Conservation (phyloP, 805 yeast genomes). For the Ogataea siamensis region DNA sequence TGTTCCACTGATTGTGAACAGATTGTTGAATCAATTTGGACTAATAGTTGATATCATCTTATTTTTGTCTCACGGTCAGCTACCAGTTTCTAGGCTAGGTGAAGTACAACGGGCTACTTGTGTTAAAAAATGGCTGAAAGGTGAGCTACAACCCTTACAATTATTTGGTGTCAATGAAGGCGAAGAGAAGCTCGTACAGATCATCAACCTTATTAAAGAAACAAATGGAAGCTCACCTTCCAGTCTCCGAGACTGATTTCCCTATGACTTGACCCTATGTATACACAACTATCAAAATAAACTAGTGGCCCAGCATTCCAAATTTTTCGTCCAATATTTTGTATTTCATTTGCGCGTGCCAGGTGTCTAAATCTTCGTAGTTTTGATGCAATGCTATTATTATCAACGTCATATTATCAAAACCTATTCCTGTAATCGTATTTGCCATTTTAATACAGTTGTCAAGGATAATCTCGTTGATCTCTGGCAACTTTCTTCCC, state of each 20-base stretch:
- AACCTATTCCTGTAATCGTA: slow-evolving; percentile 74
- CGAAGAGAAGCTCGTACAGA: slow-evolving; percentile 57
- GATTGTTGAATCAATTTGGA: slow-evolving; percentile 76
- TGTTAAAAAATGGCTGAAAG: slow-evolving; percentile 53
- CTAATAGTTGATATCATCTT: slow-evolving; percentile 80
- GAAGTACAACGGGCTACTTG: slow-evolving; percentile 74
- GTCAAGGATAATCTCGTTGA: slow-evolving; percentile 58
- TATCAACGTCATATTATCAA: slow-evolving; percentile 79
- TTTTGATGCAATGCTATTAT: slow-evolving; percentile 58
- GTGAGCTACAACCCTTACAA: slow-evolving; percentile 41
- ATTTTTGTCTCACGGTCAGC: slow-evolving; percentile 61
- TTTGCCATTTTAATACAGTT: slow-evolving; percentile 70
- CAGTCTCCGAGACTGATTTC: no score
- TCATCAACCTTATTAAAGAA: slow-evolving; percentile 53
- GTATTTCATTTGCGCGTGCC: slow-evolving; percentile 56
- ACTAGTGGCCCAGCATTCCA: slow-evolving; percentile 22
- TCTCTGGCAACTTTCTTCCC: slow-evolving; percentile 58
- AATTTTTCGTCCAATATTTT: slow-evolving; percentile 37
- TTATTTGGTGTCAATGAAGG: slow-evolving; percentile 64
- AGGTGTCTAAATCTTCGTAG: slow-evolving; percentile 40
- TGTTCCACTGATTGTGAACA: slow-evolving; percentile 80
- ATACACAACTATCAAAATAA: no score
- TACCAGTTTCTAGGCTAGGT: slow-evolving; percentile 70
- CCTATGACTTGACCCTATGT: no score
- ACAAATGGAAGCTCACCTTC: slow-evolving; percentile 9